Percentiles rank a stretch among this genome's conserved stretches.
Conservation (phyloP, 345 rosid species). For the Linum lewisii region DNA sequence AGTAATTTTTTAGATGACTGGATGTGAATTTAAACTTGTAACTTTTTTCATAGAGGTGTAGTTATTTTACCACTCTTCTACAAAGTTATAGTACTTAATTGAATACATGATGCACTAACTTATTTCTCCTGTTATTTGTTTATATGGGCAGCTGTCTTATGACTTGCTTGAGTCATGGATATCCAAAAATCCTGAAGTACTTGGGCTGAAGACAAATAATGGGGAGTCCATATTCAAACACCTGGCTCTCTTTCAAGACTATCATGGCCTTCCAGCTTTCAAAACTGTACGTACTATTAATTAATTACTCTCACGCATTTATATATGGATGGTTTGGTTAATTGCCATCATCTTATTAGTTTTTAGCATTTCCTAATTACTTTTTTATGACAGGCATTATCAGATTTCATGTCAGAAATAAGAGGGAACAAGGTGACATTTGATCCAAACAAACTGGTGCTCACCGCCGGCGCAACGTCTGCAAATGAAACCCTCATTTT, state of each 20-base stretch:
- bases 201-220: conserved; percentile 9
- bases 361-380: neutral
- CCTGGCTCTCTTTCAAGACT: conserved; percentile 27
- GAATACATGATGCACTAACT: neutral
- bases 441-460: conserved; percentile 24
- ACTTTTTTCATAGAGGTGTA: too few relatives aligned
- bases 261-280: conserved; percentile 24
- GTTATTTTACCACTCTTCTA: too few relatives aligned
- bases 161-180: conserved; percentile 22
- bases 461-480: conserved; percentile 28
- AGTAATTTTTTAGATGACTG: too few relatives aligned
- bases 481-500: conserved; percentile 27
- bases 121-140: neutral
- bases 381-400: conserved; percentile 9
- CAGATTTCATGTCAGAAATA: conserved; percentile 17
- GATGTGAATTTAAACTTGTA: too few relatives aligned
- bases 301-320: too few relatives aligned
- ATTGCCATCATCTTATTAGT: neutral
- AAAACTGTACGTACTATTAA: conserved; percentile 12
- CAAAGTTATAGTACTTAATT: neutral
- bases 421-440: conserved; percentile 21
- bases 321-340: too few relatives aligned
- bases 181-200: conserved; percentile 6
- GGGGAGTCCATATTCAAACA: conserved; percentile 19
- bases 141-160: conserved; percentile 19